Percentiles rank a stretch among this genome's conserved stretches.
These are phyloP conservation scores for Tympanopsis confertula DNA, from an alignment of 2,329 filamentous ascomycete genomes.

Conservation along the genomic window DNA sequence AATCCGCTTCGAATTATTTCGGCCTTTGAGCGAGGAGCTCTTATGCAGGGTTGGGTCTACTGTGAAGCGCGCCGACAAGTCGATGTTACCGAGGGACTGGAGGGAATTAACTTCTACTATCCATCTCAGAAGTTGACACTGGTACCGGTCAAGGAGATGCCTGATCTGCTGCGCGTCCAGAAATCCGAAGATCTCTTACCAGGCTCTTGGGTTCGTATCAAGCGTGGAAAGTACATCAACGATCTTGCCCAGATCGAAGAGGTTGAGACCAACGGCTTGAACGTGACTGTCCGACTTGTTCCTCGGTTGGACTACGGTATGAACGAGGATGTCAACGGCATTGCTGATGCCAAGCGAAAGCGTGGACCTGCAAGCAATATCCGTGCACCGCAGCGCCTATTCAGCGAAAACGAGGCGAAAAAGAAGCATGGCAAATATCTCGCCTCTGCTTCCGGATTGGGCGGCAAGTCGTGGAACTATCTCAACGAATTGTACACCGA, in stretches of 20 bases:
- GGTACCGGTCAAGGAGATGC: constrained; percentile 94
- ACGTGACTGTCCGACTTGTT: constrained; percentile 76
- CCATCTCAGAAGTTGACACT: constrained; percentile 76
- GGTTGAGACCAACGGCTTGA: constrained; percentile 83
- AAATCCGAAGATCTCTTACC: constrained; percentile 77
- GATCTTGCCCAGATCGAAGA: constrained; percentile 88
- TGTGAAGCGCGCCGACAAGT: constrained; percentile 81
- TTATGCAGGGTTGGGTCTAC: constrained; percentile 91
- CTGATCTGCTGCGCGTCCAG: constrained; percentile 79
- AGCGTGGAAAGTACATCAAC: constrained; percentile 68
- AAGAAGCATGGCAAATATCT: constrained; percentile 65
- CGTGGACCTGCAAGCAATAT: constrained; percentile 45
- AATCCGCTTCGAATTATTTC: constrained; percentile 76
- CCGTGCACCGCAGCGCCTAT: constrained; percentile 75
- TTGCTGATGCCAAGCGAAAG: constrained; percentile 67
- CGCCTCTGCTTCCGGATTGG: neutral
- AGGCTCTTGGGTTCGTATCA: constrained; percentile 84
- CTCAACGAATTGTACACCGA: constrained; percentile 69
- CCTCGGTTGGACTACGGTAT: constrained; percentile 85
- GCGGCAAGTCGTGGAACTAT: constrained; percentile 1
- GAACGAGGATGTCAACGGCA: constrained; percentile 56
- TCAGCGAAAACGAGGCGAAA: constrained; percentile 84
- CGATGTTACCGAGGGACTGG: constrained; percentile 72
- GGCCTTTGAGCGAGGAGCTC: constrained; percentile 77
- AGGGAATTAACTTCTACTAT: constrained; percentile 81